Evolutionary conservation across 2,329 filamentous ascomycete species (phyloP).

Genomic region (Podosphaera fusca): DNA sequence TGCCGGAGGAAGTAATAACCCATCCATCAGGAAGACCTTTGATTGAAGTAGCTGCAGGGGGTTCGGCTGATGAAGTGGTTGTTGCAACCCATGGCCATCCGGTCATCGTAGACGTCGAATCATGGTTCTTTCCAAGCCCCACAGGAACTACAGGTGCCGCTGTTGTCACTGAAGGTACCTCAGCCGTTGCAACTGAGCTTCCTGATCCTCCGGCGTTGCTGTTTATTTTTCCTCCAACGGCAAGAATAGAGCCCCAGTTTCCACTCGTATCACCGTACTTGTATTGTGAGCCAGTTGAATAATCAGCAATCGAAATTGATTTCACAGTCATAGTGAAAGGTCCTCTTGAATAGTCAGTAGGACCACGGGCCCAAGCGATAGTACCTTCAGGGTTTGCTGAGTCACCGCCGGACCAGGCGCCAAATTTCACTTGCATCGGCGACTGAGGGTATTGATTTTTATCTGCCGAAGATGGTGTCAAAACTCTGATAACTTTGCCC

Average conservation of each 20-base stretch:
- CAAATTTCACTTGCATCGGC: constrained; percentile 85
- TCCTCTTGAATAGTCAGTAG: constrained; percentile 60
- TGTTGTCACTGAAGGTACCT: constrained; percentile 38
- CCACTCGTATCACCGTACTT: constrained; percentile 58
- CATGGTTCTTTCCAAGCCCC: constrained; percentile 34
- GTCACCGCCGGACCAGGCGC: constrained; percentile 82
- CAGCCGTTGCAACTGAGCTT: constrained; percentile 25
- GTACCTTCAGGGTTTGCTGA: constrained; percentile 52
- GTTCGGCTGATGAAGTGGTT: constrained; percentile 24
- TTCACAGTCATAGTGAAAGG: constrained; percentile 74
- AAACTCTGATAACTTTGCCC: constrained; percentile 50
- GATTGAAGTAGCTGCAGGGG: constrained; percentile 19
- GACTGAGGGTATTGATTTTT: constrained; percentile 71
- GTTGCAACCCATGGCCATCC: constrained; percentile 47
- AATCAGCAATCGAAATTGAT: constrained; percentile 59
- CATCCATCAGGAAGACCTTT: constrained; percentile 52
- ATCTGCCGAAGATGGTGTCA: constrained; percentile 46
- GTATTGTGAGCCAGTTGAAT: constrained; percentile 77
- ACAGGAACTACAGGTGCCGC: constrained; percentile 44
- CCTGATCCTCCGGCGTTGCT: constrained; percentile 26
- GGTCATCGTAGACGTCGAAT: constrained; percentile 31
- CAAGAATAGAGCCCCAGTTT: constrained; percentile 57
- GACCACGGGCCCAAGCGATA: constrained; percentile 70
- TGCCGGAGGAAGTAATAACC: constrained; percentile 56
- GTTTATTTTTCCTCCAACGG: constrained; percentile 58